Conservation (phyloP, 768 basidiomycete genomes). For the Dendrothele bispora region DNA sequence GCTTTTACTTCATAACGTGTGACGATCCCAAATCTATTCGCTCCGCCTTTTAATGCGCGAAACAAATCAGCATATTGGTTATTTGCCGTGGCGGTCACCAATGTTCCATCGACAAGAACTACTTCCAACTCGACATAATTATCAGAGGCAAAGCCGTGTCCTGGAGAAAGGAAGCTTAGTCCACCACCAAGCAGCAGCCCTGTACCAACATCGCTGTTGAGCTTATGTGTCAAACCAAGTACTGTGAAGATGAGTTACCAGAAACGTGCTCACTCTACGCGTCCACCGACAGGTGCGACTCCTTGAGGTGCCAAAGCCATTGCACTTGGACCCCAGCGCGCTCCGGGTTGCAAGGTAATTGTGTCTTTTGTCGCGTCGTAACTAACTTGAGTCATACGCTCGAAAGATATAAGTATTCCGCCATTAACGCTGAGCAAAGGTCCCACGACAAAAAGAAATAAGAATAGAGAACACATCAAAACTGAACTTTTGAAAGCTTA, state of each 20-base stretch:
- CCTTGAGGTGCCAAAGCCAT: constrained; percentile 2
- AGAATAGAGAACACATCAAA: too few species aligned
- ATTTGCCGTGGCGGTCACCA: constrained; percentile 39
- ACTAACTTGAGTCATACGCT: constrained; percentile 4
- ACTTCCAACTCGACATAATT: constrained; percentile 38
- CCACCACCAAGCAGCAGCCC: constrained; percentile 47
- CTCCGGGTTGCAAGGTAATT: constrained; percentile 8
- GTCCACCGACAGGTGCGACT: constrained; percentile 11
- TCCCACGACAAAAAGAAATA: too few species aligned
- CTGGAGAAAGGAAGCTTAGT: constrained; percentile 37
- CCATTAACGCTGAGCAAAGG: constrained; percentile 6
- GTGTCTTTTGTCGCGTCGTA: constrained; percentile 7
- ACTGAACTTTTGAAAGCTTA: too few species aligned
- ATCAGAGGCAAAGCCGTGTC: constrained; percentile 41
- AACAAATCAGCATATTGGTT: constrained; percentile 45
- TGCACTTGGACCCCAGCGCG: constrained; percentile 6
- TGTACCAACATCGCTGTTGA: constrained; percentile 39
- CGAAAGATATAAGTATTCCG: constrained; percentile 11
- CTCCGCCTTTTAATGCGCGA: constrained; percentile 44
- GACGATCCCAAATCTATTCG: constrained; percentile 45
- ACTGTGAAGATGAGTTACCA: neutral
- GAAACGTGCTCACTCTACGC: neutral
- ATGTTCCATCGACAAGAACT: constrained; percentile 37
- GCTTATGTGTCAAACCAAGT: neutral
- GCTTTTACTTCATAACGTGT: constrained; percentile 41